A percentile compares a stretch with the other conserved stretches of the same genome.
phyloP scores from a whole-genome alignment of 2,329 filamentous ascomycete genomes.

The Scleromitrula shiraiana region DNA sequence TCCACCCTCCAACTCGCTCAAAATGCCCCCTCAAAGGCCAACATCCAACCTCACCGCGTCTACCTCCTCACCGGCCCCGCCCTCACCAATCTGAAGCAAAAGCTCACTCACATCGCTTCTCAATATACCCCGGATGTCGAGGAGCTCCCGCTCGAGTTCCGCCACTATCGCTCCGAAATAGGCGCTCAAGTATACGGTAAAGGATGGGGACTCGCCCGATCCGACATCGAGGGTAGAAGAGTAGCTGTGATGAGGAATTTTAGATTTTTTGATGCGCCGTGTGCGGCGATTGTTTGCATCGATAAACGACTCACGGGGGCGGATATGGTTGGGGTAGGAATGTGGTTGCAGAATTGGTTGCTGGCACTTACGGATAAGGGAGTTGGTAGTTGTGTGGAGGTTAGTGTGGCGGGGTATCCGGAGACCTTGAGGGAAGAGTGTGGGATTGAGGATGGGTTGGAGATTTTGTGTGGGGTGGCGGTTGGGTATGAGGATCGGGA shows the following conservation, averaged over 20 bases:
- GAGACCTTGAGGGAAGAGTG: neutral
- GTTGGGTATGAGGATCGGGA: conserved; percentile 3
- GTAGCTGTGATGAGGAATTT: conserved; percentile 2
- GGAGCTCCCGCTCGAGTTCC: neutral
- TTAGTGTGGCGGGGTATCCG: conserved; percentile 2
- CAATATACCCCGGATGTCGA: neutral
- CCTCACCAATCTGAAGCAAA: neutral
- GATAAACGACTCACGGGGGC: neutral
- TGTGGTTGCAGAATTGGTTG: conserved; percentile 6
- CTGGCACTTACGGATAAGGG: conserved; percentile 5
- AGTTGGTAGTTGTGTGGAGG: neutral
- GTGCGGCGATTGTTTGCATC: conserved; percentile 2
- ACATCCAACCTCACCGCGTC: conserved; percentile 1
- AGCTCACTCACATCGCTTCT: neutral
- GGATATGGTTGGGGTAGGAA: conserved; percentile 1
- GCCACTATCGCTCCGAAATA: conserved; percentile 1
- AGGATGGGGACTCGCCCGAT: neutral
- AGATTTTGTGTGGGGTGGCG: conserved; percentile 5
- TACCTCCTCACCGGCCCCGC: neutral
- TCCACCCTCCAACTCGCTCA: conserved; percentile 6
- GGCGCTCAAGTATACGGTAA: conserved; percentile 3
- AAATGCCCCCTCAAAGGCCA: conserved; percentile 7
- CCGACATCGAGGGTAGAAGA: neutral
- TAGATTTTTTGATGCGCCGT: neutral
- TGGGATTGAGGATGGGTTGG: neutral